Evolutionary conservation across 805 yeast genomes (phyloP), one percentile per base, ranked within the genome.

Genomic region (Pichia phayaonensis): DNA sequence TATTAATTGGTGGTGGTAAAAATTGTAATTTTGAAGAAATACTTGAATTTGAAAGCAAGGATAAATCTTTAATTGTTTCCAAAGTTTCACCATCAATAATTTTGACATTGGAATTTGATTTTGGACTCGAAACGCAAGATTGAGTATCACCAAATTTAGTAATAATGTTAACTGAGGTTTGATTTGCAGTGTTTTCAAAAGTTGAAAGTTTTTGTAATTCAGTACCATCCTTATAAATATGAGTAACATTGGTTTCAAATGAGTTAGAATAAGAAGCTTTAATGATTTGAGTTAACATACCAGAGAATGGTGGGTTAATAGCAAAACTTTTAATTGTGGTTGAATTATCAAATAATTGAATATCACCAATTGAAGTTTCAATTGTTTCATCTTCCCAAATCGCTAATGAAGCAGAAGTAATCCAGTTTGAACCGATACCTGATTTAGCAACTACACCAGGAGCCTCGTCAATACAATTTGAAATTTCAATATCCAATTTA

Each of bases 371-470:
- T 39, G 75, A 65, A 20, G 60, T 59, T 12, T 57, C 65, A 27
- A 81, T 70, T 13, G 66, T 55, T 1, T 61, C 56, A 47, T 72
- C 71, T 61, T 80, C 83, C 77, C 81, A 83, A 20, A 79, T 68
- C 40, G 77, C 68, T 31, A 83, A 57, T 53, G 74, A 77, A 13
- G 81, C 86, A 26, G 83, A 68, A 16, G 80, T 65, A 44, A 81
- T 73, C 89, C 89, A 83, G 61, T 80, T 78, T 21, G 74, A 69
- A 1, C 79, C 79, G 45, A 72, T 59, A 29, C 61, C 76, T 59
- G 64, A 67, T 34, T 54, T 43, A 23, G 50, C 61, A 44, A 61
- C 59, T n/a, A 58, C 40, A 22, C 59, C 59, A 16, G 58, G 58
- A 36, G 57, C 61, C 50, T 73, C 77, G 49, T 70, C 75, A 11